Conservation (phyloP, 169 alveolate genomes). For the Eimeria sp. region DNA sequence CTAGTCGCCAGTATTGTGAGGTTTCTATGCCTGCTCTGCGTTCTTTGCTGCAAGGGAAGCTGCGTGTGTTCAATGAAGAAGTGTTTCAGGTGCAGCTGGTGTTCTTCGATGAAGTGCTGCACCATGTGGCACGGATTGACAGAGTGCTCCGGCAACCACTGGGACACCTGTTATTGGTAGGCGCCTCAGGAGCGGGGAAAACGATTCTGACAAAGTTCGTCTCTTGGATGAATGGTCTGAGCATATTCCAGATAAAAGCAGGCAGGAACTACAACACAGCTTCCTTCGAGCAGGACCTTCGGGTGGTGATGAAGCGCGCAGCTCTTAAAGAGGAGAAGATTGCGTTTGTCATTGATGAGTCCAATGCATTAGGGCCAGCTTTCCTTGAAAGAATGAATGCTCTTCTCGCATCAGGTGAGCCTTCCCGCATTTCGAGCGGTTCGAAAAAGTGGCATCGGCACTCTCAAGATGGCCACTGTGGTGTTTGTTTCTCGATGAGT, state of each 20-base stretch:
- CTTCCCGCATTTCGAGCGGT: background rate
- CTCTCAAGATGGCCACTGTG: background rate
- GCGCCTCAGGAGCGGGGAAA: slow-evolving; percentile 99
- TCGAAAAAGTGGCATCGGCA: background rate
- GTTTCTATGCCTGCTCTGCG: slow-evolving; percentile 70
- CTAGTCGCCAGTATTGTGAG: slow-evolving; percentile 74
- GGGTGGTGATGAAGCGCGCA: slow-evolving; percentile 98
- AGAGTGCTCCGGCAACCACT: slow-evolving; percentile 98
- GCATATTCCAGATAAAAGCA: slow-evolving; percentile 97
- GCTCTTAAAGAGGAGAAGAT: slow-evolving; percentile 98
- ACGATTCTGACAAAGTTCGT: slow-evolving; percentile 98
- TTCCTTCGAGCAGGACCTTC: slow-evolving; percentile 97
- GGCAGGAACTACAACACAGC: slow-evolving; percentile 97
- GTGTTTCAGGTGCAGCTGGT: slow-evolving; percentile 97
- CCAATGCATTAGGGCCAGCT: slow-evolving; percentile 98
- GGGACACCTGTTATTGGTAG: slow-evolving; percentile 97
- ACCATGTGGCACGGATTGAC: slow-evolving; percentile 98
- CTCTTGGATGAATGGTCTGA: slow-evolving; percentile 98
- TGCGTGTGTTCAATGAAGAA: slow-evolving; percentile 97
- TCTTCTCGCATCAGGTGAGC: slow-evolving; percentile 95
- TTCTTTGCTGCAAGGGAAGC: slow-evolving; percentile 86
- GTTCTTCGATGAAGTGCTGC: slow-evolving; percentile 97
- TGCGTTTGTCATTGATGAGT: slow-evolving; percentile 98
- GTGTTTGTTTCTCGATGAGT: background rate
- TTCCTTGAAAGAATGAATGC: slow-evolving; percentile 99